Evolutionary conservation across 2,329 filamentous ascomycete species (phyloP).

Genomic region (Fusarium penzigii): DNA sequence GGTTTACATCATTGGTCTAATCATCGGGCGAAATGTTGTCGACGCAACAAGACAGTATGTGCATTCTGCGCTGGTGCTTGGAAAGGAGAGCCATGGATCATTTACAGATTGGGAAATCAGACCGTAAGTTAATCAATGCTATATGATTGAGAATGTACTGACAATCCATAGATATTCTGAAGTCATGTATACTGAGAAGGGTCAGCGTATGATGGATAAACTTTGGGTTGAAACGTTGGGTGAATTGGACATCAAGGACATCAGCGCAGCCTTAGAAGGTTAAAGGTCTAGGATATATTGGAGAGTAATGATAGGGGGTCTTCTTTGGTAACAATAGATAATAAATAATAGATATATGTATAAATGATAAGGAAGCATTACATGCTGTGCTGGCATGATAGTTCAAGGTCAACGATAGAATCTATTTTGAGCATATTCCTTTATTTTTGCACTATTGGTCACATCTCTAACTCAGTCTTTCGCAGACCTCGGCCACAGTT

Average conservation of each 20-base stretch:
- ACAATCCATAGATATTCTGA: constrained; percentile 1
- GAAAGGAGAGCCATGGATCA: constrained; percentile 7
- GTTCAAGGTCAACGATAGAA: too few species aligned
- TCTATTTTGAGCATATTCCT: too few species aligned
- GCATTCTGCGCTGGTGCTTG: constrained; percentile 1
- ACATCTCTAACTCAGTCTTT: too few species aligned
- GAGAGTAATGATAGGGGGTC: too few species aligned
- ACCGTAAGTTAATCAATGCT: not conserved
- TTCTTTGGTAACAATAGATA: too few species aligned
- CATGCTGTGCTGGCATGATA: too few species aligned
- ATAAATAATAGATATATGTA: too few species aligned
- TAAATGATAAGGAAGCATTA: too few species aligned
- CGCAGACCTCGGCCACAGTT: too few species aligned
- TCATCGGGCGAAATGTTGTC: not conserved
- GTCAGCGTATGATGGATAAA: constrained; percentile 2
- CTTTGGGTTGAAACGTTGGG: constrained; percentile 1
- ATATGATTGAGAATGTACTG: not conserved
- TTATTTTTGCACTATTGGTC: too few species aligned
- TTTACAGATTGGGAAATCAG: constrained; percentile 7
- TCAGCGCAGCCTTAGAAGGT: not conserved
- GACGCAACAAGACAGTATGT: constrained; percentile 1
- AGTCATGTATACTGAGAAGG: constrained; percentile 2
- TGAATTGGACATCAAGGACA: constrained; percentile 5
- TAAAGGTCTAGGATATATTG: too few species aligned
- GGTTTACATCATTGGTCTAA: not conserved